A percentile compares a stretch with the other conserved stretches of the same genome.
phyloP scores from a whole-genome alignment of 495 filamentous ascomycete genomes.

The Trichocladium antarcticum region DNA sequence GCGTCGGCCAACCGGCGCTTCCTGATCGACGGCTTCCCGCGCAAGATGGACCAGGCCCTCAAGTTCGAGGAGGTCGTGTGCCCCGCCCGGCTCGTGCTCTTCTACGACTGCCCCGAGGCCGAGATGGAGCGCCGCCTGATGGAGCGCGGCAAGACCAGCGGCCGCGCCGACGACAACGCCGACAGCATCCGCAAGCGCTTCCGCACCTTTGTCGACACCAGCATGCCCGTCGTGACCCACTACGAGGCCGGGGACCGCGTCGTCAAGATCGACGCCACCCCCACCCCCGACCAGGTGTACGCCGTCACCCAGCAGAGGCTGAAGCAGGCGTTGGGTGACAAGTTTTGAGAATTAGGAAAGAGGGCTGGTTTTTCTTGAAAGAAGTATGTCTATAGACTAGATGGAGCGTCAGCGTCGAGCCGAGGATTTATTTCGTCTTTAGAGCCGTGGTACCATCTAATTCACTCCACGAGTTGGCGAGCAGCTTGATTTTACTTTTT shows the following conservation, averaged over 20 bases:
- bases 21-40: conserved; percentile 89
- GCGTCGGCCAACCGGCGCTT: conserved; percentile 41
- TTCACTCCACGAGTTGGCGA: conserved; percentile 1
- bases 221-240: conserved; percentile 88
- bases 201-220: conserved; percentile 82
- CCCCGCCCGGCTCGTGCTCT: conserved; percentile 69
- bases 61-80: conserved; percentile 88
- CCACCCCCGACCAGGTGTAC: conserved; percentile 64
- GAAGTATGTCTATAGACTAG: conserved; percentile 4
- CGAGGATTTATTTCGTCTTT: neutral
- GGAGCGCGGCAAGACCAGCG: conserved; percentile 83
- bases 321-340: conserved; percentile 25
- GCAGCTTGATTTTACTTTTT: neutral
- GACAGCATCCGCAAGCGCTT: conserved; percentile 96
- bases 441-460: neutral
- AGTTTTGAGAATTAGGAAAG: conserved; percentile 18
- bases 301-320: conserved; percentile 44
- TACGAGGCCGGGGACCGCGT: conserved; percentile 70
- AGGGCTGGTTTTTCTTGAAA: too few species aligned
- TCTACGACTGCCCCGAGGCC: conserved; percentile 81
- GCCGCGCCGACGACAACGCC: conserved; percentile 82
- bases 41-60: conserved; percentile 90
- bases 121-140: conserved; percentile 74
- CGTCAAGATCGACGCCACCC: conserved; percentile 60
- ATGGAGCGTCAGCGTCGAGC: conserved; percentile 6